Percentiles rank a stretch among this genome's conserved stretches.
Evolutionary conservation across 2,329 filamentous ascomycete genomes (phyloP).

Genomic region (Daldinia eschscholtzii): DNA sequence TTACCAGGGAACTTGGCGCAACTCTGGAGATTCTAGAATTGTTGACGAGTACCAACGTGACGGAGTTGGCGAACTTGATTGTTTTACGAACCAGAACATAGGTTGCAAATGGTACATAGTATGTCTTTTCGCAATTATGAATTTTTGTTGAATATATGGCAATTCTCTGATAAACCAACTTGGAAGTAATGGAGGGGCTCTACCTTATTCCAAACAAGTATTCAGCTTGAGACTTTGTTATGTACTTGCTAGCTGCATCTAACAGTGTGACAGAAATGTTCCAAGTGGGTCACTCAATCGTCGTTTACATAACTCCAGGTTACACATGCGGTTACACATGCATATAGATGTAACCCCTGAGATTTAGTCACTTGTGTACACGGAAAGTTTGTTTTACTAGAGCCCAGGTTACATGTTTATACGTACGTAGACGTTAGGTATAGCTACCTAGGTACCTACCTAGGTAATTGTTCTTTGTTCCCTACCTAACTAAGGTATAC

Average conservation of each 20-base stretch:
- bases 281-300: neutral
- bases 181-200: neutral
- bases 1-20: slow-evolving; percentile 40
- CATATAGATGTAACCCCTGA: slow-evolving; percentile 1
- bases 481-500: no score
- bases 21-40: slow-evolving; percentile 43
- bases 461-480: no score
- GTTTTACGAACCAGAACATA: slow-evolving; percentile 40
- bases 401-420: no score
- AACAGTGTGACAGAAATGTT: neutral
- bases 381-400: no score
- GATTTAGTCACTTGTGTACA: neutral
- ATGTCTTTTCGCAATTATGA: no score
- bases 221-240: no score
- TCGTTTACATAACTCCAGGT: neutral
- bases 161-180: neutral
- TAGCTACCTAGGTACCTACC: no score
- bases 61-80: slow-evolving; percentile 36
- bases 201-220: neutral
- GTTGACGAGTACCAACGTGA: slow-evolving; percentile 41
- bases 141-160: slow-evolving; percentile 5
- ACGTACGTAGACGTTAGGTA: no score
- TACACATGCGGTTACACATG: neutral
- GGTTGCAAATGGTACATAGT: neutral
- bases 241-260: no score